phyloP scores from a whole-genome alignment of 192 early-diverging fungal species.

The Phycomyces blakesleeanus region DNA sequence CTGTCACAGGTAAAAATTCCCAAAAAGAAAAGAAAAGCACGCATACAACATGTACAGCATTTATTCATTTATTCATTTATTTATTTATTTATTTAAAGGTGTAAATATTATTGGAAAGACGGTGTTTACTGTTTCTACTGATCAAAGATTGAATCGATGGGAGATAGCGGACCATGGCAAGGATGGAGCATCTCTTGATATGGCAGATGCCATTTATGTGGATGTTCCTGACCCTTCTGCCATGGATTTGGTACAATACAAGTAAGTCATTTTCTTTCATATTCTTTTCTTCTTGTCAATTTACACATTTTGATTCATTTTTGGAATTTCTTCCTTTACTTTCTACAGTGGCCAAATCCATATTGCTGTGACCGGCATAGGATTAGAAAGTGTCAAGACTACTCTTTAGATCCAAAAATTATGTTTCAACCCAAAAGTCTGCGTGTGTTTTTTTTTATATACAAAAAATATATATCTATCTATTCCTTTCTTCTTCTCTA shows the following conservation, averaged over 20 bases:
- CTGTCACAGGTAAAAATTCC: constrained; percentile 53
- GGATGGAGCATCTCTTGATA: constrained; percentile 12
- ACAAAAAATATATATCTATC: too few species aligned
- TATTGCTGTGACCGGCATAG: constrained; percentile 53
- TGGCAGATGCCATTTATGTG: constrained; percentile 44
- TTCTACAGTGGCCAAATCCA: constrained; percentile 9
- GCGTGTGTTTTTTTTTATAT: too few species aligned
- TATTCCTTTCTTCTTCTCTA: too few species aligned
- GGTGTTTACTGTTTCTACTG: constrained; percentile 56
- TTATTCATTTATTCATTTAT: neutral
- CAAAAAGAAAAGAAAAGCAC: neutral
- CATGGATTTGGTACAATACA: constrained; percentile 37
- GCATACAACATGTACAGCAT: neutral
- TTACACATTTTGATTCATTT: neutral
- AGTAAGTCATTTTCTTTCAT: constrained; percentile 15
- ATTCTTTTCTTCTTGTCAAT: too few species aligned
- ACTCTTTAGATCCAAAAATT: too few species aligned
- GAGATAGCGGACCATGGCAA: constrained; percentile 17
- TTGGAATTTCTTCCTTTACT: constrained; percentile 2
- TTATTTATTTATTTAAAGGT: constrained; percentile 33
- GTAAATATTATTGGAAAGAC: constrained; percentile 34
- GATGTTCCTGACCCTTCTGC: constrained; percentile 67
- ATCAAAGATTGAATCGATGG: constrained; percentile 69
- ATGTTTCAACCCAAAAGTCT: too few species aligned
- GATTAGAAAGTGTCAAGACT: constrained; percentile 39